A percentile compares a stretch with the other conserved stretches of the same genome.
Evolutionary conservation across 2,329 filamentous ascomycete genomes (phyloP).

Genomic region (Fusarium pseudograminearum): DNA sequence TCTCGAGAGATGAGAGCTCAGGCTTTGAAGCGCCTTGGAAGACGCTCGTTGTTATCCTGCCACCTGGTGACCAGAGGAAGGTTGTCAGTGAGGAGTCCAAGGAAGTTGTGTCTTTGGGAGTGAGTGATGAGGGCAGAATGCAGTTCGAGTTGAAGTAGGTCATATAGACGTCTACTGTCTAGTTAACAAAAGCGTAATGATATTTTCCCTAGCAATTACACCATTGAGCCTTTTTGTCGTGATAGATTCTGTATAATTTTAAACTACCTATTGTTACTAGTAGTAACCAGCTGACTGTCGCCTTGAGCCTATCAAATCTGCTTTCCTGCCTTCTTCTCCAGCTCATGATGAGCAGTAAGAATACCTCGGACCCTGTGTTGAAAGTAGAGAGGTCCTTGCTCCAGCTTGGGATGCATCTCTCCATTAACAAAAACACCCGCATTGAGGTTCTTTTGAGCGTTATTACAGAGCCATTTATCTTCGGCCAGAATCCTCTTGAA

Average conservation of each 20-base stretch:
- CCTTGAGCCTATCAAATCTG: no score
- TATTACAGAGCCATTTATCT: conserved; percentile 21
- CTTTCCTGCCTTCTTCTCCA: neutral
- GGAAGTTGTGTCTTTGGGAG: neutral
- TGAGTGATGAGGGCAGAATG: conserved; percentile 8
- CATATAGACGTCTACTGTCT: rapidly evolving
- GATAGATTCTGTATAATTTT: rapidly evolving
- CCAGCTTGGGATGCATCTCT: neutral
- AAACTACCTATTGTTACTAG: neutral
- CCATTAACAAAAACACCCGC: neutral
- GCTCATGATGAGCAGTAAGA: neutral
- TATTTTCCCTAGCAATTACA: neutral
- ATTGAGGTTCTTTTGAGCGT: conserved; percentile 11
- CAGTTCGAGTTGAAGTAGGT: conserved; percentile 3
- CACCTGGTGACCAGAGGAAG: conserved; percentile 46
- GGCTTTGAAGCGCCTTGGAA: conserved; percentile 54
- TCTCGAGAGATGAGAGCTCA: conserved; percentile 48
- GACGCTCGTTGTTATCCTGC: conserved; percentile 49
- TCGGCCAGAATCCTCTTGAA: conserved; percentile 15
- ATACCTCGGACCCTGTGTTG: neutral
- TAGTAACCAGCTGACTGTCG: rapidly evolving
- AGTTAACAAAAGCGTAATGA: neutral
- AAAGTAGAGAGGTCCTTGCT: neutral
- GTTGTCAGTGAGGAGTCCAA: neutral
- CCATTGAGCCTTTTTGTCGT: neutral